phyloP scores from a whole-genome alignment of 495 filamentous ascomycete genomes.

The Lophiostoma macrostomum region DNA sequence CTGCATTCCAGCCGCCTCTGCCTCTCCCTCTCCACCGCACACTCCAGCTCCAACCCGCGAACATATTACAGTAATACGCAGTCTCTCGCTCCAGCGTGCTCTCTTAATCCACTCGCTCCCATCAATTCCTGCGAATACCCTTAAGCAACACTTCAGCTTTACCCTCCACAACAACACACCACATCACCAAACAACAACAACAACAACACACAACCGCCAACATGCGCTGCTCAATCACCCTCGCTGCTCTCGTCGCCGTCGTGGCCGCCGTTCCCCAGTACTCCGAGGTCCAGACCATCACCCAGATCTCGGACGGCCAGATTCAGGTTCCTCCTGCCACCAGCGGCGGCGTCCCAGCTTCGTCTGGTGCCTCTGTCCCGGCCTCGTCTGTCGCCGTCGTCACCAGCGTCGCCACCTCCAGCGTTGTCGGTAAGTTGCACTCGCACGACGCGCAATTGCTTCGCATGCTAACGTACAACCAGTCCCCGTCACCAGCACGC shows the following conservation, averaged over 20 bases:
- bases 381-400: background rate
- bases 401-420: background rate
- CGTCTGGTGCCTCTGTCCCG: background rate
- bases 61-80: background rate
- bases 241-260: constrained; percentile 24
- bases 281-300: constrained; percentile 11
- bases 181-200: background rate
- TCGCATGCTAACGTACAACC: background rate
- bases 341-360: background rate
- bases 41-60: constrained; percentile 1
- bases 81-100: background rate
- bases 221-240: constrained; percentile 26
- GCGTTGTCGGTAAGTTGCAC: background rate
- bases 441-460: background rate
- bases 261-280: constrained; percentile 12
- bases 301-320: constrained; percentile 34
- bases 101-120: constrained; percentile 6
- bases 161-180: background rate
- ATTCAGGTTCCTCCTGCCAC: constrained; percentile 29
- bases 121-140: too few relatives aligned
- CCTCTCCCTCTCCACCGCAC: background rate
- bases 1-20: constrained; percentile 5
- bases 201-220: constrained; percentile 15
- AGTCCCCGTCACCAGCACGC: constrained; percentile 1
- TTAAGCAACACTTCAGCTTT: too few relatives aligned